Base-by-base conservation (phyloP, 2,329 filamentous ascomycete genomes). In the Massarina eburnea region DNA sequence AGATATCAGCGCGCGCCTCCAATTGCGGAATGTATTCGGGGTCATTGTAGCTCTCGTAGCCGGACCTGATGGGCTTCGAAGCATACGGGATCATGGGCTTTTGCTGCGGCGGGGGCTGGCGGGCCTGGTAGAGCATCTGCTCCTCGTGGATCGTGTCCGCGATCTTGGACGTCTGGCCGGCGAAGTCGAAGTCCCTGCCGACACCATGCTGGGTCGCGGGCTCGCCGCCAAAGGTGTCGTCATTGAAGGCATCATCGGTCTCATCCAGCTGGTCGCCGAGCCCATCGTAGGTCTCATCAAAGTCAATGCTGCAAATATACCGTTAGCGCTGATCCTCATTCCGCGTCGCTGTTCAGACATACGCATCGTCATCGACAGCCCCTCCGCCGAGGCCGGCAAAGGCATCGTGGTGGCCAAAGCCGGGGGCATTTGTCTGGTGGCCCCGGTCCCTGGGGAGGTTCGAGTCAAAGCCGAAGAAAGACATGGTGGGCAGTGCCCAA, bases 281-380 rank as follows among this genome's bases (percentile, higher is more conserved):
- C 15, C 92, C 92, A 71, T 99, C 94, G 68, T 97, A 97, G 29
- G 92, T 97, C 67, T 99, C 91, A 61, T 99, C 94, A 59, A 97
- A 99, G 61, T 97, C 88, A 61, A 88, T 81, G 44, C 84, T 87
- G 58, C 4, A 43, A 6, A n/a, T 79, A 67, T n/a, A 19, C 74
- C 41, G 48, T 64, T 54, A 81, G 56, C 78, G 77, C 29, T 20
- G 41, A 45, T 72, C 71, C 14, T 15, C 33, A 38, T 40, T 40
- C 18, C n/a, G 26, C 21, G 27, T 40, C 21, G 18, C 8, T 22
- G 43, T 38, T 36, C 36, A 33, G 39, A 68, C 78, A 68, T 75
- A 83, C 77, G 74, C 78, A 66, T 85, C 80, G 58, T 85, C 82
- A 48, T 86, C 80, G 48, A 63, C 72, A 56, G 71, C 70, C 55